Evolutionary conservation across 2,329 filamentous ascomycete species (phyloP).

Genomic region (Trichoderma citrinoviride): DNA sequence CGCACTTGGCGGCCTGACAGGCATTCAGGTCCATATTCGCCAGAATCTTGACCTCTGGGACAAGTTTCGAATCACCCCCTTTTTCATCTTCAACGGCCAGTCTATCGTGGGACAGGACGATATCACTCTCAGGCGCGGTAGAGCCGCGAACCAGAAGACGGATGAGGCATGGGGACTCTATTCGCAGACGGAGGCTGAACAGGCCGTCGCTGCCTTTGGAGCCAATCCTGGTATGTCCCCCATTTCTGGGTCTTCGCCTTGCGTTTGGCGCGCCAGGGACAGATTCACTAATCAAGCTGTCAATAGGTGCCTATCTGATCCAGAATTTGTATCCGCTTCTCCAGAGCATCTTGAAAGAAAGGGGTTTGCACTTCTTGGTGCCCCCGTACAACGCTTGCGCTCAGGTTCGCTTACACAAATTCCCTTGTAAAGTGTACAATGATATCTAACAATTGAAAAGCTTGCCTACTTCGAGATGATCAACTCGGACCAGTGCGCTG

Average conservation of each 20-base stretch:
- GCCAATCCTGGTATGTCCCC: conserved; percentile 62
- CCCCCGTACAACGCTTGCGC: conserved; percentile 85
- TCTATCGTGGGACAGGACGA: conserved; percentile 74
- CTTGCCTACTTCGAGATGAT: conserved; percentile 74
- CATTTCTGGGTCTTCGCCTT: neutral
- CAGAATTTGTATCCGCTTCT: conserved; percentile 74
- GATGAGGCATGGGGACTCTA: conserved; percentile 85
- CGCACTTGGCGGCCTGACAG: conserved; percentile 84
- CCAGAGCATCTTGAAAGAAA: conserved; percentile 67
- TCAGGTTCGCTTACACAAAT: conserved; percentile 58
- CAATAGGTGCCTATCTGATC: conserved; percentile 64
- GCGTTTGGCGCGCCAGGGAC: neutral
- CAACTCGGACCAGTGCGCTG: conserved; percentile 66
- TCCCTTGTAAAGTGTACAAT: conserved; percentile 24
- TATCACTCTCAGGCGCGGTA: conserved; percentile 61
- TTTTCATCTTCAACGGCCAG: conserved; percentile 92
- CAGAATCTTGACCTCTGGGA: conserved; percentile 72
- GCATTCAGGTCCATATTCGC: conserved; percentile 72
- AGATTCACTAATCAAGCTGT: neutral
- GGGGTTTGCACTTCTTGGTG: conserved; percentile 72
- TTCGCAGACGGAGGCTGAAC: conserved; percentile 71
- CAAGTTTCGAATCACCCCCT: conserved; percentile 65
- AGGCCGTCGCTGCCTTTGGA: conserved; percentile 84
- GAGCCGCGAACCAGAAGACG: conserved; percentile 66
- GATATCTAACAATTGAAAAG: conserved; percentile 42